These are phyloP conservation scores for Fimicolochytrium jonesii DNA, from an alignment of 192 early-diverging fungal genomes.

Conservation along the genomic window DNA sequence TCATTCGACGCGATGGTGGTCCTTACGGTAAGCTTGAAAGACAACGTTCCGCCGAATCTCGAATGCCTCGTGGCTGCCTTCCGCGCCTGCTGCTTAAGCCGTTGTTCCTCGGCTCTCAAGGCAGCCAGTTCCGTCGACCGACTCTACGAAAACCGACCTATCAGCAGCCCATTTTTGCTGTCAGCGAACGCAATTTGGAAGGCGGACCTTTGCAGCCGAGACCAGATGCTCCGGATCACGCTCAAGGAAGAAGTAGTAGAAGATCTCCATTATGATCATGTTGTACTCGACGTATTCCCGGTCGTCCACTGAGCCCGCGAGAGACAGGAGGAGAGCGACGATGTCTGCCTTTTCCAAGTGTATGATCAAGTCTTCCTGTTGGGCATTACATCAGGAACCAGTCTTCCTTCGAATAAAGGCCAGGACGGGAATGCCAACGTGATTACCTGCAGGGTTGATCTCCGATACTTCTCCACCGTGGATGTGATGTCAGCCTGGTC, in stretches of 20 bases:
- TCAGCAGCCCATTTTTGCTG: no score
- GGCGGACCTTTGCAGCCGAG: no score
- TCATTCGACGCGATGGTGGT: no score
- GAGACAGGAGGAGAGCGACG: conserved; percentile 63
- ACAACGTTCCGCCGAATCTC: conserved; percentile 42
- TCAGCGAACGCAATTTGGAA: no score
- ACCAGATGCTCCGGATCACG: conserved; percentile 44
- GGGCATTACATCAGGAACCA: background rate
- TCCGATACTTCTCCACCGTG: conserved; percentile 48
- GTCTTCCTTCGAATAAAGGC: background rate
- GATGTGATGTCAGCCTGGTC: conserved; percentile 52
- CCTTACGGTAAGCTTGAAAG: conserved; percentile 34
- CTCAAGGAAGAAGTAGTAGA: conserved; percentile 57
- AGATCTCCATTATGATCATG: conserved; percentile 54
- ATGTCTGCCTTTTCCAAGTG: conserved; percentile 57
- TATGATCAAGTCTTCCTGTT: conserved; percentile 52
- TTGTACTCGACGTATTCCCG: conserved; percentile 62
- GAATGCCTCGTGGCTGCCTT: no score
- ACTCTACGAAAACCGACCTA: no score
- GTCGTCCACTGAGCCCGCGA: conserved; percentile 61
- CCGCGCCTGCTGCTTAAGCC: background rate
- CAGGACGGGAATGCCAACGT: no score
- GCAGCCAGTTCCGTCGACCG: background rate
- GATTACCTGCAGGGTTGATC: conserved; percentile 65
- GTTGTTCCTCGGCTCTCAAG: conserved; percentile 20